Conservation (phyloP, 805 yeast species). For the Starmerella floris region DNA sequence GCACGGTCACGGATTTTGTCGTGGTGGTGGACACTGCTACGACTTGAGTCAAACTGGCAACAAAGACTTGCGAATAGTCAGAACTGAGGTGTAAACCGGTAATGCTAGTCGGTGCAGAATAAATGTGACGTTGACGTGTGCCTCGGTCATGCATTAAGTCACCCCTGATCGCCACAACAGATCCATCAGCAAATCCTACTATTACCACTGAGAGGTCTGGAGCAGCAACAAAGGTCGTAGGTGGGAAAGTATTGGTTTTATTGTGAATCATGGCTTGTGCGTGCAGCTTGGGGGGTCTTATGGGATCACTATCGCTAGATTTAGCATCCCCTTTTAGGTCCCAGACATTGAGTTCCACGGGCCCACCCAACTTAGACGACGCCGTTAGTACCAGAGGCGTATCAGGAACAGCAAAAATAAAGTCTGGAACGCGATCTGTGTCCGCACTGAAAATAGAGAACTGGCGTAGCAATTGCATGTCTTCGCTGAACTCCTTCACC, state of each 20-base stretch:
- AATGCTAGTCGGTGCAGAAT: slow-evolving; percentile 58
- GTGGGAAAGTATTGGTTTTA: slow-evolving; percentile 66
- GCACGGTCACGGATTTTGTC: slow-evolving; percentile 34
- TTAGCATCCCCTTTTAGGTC: slow-evolving; percentile 32
- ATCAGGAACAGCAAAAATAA: slow-evolving; percentile 36
- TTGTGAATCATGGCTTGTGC: slow-evolving; percentile 30
- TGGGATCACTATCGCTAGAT: neutral
- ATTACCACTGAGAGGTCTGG: slow-evolving; percentile 50
- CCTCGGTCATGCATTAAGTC: slow-evolving; percentile 83
- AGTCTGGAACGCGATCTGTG: slow-evolving; percentile 48
- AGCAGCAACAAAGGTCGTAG: slow-evolving; percentile 49
- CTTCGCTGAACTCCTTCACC: slow-evolving; percentile 44
- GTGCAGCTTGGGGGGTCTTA: slow-evolving; percentile 4
- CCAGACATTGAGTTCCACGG: slow-evolving; percentile 61
- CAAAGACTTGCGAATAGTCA: slow-evolving; percentile 35
- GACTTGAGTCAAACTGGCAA: slow-evolving; percentile 61
- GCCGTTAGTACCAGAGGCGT: slow-evolving; percentile 51
- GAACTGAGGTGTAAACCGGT: slow-evolving; percentile 55
- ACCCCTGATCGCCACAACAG: slow-evolving; percentile 69
- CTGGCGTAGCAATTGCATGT: slow-evolving; percentile 35
- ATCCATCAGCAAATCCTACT: slow-evolving; percentile 74
- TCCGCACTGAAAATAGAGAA: slow-evolving; percentile 47
- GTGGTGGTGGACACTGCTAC: slow-evolving; percentile 56
- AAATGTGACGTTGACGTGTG: slow-evolving; percentile 68
- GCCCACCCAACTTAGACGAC: slow-evolving; percentile 57